Conservation (phyloP, 306 rosid genomes). For the Prunus padus region DNA sequence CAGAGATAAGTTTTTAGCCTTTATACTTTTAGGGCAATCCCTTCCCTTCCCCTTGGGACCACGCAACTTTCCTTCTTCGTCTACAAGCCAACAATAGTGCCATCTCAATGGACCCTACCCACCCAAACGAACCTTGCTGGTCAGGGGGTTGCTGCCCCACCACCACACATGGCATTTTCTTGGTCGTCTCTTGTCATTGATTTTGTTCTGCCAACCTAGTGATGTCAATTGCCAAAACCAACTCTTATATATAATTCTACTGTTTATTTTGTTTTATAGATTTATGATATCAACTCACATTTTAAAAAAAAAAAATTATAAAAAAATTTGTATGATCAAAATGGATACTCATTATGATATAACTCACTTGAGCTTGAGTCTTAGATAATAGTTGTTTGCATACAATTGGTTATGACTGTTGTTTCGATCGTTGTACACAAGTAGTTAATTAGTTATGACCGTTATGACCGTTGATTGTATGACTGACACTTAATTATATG, state of each 20-base stretch:
- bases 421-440: too few species aligned
- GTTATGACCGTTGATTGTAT: too few species aligned
- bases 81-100: slow-evolving; percentile 45
- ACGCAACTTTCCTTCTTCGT: slow-evolving; percentile 9
- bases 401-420: neutral
- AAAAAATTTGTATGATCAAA: neutral
- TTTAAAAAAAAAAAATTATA: neutral
- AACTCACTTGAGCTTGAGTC: too few species aligned
- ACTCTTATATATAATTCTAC: neutral
- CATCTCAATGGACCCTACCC: slow-evolving; percentile 32
- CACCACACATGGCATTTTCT: slow-evolving; percentile 15
- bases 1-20: neutral
- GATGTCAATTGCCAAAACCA: neutral
- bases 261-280: neutral
- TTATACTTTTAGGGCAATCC: neutral
- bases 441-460: too few species aligned
- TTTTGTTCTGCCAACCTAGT: neutral
- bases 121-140: slow-evolving; percentile 9
- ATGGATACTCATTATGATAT: neutral
- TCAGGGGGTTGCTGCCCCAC: neutral
- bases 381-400: neutral
- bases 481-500: too few species aligned
- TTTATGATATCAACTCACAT: neutral
- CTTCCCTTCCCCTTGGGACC: neutral
- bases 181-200: slow-evolving; percentile 34